Percentiles rank a stretch among this genome's conserved stretches.
phyloP scores from a whole-genome alignment of 2,329 filamentous ascomycete species.

The Cephalotrichum gorgonifer region DNA sequence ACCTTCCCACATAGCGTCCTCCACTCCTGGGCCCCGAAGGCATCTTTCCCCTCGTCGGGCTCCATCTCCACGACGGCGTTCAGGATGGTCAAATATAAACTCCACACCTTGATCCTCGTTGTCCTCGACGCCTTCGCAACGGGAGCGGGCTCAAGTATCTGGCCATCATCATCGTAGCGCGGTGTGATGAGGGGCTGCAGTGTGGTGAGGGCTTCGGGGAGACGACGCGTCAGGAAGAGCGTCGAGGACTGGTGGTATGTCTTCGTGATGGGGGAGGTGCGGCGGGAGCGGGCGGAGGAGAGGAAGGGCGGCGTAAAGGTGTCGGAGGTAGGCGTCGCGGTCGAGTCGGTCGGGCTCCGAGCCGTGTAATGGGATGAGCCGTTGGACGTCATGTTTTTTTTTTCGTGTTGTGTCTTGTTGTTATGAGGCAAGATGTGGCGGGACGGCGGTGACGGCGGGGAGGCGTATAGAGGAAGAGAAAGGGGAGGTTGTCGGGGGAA shows the following conservation, averaged over 20 bases:
- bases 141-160: conserved; percentile 49
- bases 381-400: conserved; percentile 29
- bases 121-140: conserved; percentile 71
- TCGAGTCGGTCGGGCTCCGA: conserved; percentile 31
- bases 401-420: neutral
- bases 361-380: conserved; percentile 28
- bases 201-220: conserved; percentile 80
- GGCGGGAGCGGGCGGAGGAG: conserved; percentile 59
- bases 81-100: conserved; percentile 85
- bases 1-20: conserved; percentile 72
- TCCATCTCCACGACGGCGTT: conserved; percentile 87
- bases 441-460: too few species aligned
- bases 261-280: conserved; percentile 71
- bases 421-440: too few species aligned
- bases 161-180: conserved; percentile 33
- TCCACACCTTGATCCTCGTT: conserved; percentile 93
- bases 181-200: conserved; percentile 72
- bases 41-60: conserved; percentile 77
- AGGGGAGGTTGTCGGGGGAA: neutral
- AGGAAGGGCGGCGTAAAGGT: conserved; percentile 41
- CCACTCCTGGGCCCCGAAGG: conserved; percentile 82
- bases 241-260: conserved; percentile 91
- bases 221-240: conserved; percentile 84
- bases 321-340: conserved; percentile 16
- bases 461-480: too few species aligned